Conservation (phyloP, 441 rosid species). For the Flueggea neowawraea region DNA sequence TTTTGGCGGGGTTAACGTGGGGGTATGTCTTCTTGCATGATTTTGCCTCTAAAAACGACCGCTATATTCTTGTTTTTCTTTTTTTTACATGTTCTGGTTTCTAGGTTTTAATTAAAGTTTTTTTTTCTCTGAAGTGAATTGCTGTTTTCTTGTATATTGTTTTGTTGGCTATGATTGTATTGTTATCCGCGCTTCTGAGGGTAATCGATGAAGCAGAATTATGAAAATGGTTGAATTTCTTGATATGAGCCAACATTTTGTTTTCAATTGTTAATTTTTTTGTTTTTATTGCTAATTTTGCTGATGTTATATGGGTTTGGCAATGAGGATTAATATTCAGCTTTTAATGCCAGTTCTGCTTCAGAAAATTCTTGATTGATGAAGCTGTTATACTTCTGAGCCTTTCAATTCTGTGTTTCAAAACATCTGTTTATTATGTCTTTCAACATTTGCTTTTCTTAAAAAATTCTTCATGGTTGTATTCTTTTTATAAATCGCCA, state of each 20-base stretch:
- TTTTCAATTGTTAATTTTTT: too few species aligned
- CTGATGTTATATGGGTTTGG: conserved; percentile 14
- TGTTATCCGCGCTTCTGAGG: conserved; percentile 98
- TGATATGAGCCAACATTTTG: conserved; percentile 66
- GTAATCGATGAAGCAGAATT: conserved; percentile 55
- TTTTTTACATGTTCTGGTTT: neutral
- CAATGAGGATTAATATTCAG: conserved; percentile 63
- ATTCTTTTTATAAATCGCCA: neutral
- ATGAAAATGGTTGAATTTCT: conserved; percentile 85
- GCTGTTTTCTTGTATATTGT: neutral
- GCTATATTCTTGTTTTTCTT: conserved; percentile 8
- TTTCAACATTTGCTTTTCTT: neutral
- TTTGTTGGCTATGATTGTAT: conserved; percentile 57
- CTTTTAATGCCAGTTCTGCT: conserved; percentile 93
- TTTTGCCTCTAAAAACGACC: conserved; percentile 47
- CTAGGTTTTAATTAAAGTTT: neutral
- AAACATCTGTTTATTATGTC: neutral
- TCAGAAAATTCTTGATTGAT: conserved; percentile 88
- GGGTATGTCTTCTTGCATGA: conserved; percentile 23
- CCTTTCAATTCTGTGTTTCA: conserved; percentile 10
- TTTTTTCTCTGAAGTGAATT: too few species aligned
- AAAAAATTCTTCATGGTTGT: neutral
- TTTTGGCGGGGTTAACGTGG: conserved; percentile 48
- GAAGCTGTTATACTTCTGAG: conserved; percentile 69
- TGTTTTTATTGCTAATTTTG: too few species aligned